Percentiles rank a stretch among this genome's conserved stretches.
These are phyloP conservation scores for Acer negundo DNA, from an alignment of 345 rosid species.

Conservation along the genomic window DNA sequence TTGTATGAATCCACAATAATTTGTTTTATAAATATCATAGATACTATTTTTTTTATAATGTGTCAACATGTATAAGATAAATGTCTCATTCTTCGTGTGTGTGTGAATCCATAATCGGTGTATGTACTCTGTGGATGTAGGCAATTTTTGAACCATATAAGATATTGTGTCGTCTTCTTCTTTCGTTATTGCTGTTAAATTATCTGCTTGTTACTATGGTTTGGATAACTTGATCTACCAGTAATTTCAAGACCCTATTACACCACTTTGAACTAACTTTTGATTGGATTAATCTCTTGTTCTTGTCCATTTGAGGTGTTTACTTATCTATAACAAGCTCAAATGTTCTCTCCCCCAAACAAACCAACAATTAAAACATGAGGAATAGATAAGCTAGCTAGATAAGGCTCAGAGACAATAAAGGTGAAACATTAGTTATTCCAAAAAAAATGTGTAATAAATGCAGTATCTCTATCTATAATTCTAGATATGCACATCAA, in stretches of 20 bases:
- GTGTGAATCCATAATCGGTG: no score
- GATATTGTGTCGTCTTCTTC: not conserved
- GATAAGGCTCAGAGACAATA: not conserved
- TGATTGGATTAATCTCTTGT: slow-evolving; percentile 1
- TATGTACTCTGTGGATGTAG: no score
- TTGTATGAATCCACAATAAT: not conserved
- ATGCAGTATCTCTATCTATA: no score
- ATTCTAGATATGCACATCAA: no score
- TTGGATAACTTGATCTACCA: not conserved
- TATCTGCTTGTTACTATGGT: no score
- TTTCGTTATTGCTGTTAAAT: no score
- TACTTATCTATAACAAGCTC: not conserved
- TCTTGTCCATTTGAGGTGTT: not conserved
- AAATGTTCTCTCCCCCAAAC: slow-evolving; percentile 1
- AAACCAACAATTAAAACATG: not conserved
- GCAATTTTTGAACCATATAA: no score
- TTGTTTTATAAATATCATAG: not conserved
- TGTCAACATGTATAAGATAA: no score
- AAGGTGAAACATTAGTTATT: not conserved
- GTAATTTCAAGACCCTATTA: not conserved
- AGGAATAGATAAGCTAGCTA: not conserved
- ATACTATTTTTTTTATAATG: no score
- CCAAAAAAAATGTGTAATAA: not conserved
- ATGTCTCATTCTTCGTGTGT: no score
- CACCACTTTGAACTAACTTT: not conserved